These are phyloP conservation scores for Fusarium ambrosium DNA, from an alignment of 2,329 filamentous ascomycete genomes.

Conservation along the genomic window DNA sequence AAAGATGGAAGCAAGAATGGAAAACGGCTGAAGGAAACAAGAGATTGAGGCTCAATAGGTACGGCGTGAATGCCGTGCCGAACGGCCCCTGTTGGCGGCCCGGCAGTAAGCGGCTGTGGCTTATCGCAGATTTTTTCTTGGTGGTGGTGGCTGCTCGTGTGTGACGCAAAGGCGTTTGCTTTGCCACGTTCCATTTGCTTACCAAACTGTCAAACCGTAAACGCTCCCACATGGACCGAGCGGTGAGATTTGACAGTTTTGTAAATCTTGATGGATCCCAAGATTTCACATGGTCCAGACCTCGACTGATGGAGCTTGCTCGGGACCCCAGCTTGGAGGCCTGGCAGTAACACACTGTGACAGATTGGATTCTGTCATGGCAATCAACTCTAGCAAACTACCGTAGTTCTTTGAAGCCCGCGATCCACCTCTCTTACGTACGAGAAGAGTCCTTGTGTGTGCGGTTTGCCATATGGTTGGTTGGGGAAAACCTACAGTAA, in stretches of 20 bases:
- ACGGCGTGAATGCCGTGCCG: constrained; percentile 7
- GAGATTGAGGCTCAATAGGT: constrained; percentile 22
- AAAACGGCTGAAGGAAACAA: constrained; percentile 18
- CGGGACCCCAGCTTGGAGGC: constrained; percentile 8
- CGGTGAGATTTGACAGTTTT: constrained; percentile 6
- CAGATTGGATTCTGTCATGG: constrained; percentile 26
- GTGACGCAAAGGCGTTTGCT: neutral
- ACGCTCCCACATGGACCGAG: neutral
- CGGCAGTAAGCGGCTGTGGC: constrained; percentile 7
- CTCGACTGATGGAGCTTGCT: neutral
- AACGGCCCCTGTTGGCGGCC: constrained; percentile 2
- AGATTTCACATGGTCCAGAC: neutral
- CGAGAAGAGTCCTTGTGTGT: neutral
- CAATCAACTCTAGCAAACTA: neutral
- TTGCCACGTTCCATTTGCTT: neutral
- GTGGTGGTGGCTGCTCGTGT: neutral
- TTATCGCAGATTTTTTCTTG: neutral
- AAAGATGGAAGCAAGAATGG: constrained; percentile 32
- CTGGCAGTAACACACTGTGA: constrained; percentile 5
- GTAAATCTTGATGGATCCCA: constrained; percentile 2
- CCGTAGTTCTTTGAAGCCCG: neutral
- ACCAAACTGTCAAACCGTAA: neutral
- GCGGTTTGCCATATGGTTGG: neutral
- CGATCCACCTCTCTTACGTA: constrained; percentile 2
- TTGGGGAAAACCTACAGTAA: neutral